These are phyloP conservation scores for Lasiodiplodia theobromae DNA, from an alignment of 2,329 filamentous ascomycete genomes.

Conservation along the genomic window DNA sequence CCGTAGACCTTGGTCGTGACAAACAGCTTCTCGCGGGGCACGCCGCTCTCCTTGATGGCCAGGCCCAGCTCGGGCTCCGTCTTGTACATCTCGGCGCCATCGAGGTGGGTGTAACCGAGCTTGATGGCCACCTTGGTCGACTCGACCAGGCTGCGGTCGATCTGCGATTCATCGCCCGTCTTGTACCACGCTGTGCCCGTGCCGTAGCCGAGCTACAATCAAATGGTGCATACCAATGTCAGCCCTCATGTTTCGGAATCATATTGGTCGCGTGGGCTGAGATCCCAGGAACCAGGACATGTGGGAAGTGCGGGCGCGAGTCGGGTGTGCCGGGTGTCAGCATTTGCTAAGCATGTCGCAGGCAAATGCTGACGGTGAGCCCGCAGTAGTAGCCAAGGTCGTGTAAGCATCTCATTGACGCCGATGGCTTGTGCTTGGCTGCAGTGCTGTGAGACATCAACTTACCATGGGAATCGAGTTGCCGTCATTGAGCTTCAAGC, in stretches of 20 bases:
- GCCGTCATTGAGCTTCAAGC: conserved; percentile 76
- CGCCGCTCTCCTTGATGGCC: conserved; percentile 54
- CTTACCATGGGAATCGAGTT: conserved; percentile 72
- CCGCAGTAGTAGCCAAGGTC: neutral
- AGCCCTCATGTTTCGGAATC: neutral
- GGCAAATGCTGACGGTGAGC: neutral
- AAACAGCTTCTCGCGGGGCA: conserved; percentile 56
- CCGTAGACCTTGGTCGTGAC: conserved; percentile 63
- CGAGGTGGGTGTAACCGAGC: conserved; percentile 74
- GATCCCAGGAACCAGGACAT: too few species aligned
- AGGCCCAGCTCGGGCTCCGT: conserved; percentile 58
- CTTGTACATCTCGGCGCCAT: conserved; percentile 72
- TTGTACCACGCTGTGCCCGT: conserved; percentile 74
- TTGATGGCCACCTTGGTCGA: conserved; percentile 68
- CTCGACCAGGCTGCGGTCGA: conserved; percentile 66
- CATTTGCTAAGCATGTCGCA: conserved; percentile 1
- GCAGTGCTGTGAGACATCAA: neutral
- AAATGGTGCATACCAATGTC: neutral
- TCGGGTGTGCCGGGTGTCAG: neutral
- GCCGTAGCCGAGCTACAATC: conserved; percentile 70
- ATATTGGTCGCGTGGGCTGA: too few species aligned
- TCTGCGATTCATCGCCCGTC: conserved; percentile 53
- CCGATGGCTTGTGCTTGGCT: neutral
- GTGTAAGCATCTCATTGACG: neutral
- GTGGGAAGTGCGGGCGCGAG: neutral